Percentiles rank a stretch among this genome's conserved stretches.
These are phyloP conservation scores for Suillus tomentosus DNA, from an alignment of 768 basidiomycete species.

Conservation along the genomic window DNA sequence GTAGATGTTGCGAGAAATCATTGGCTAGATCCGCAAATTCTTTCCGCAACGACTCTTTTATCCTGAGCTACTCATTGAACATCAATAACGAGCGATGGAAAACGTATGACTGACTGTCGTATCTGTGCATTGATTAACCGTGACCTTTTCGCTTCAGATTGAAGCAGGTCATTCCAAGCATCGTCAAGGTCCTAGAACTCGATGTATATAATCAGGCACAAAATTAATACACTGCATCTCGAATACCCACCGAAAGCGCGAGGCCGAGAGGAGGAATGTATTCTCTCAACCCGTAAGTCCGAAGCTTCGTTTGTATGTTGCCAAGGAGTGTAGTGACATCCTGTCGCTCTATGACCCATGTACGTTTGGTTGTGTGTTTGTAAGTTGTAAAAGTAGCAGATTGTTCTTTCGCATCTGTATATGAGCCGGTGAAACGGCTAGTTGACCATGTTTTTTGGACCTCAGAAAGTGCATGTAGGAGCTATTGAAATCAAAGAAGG, in stretches of 20 bases:
- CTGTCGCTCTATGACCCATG: conserved; percentile 88
- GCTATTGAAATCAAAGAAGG: conserved; percentile 36
- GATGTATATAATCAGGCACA: conserved; percentile 18
- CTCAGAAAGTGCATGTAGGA: conserved; percentile 65
- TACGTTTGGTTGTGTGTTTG: conserved; percentile 83
- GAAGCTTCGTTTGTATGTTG: conserved; percentile 92
- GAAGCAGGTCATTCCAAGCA: conserved; percentile 73
- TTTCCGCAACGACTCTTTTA: conserved; percentile 79
- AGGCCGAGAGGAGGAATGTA: conserved; percentile 81
- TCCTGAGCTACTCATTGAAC: conserved; percentile 45
- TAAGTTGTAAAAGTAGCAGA: conserved; percentile 73
- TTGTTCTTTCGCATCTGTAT: conserved; percentile 78
- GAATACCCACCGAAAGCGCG: conserved; percentile 49
- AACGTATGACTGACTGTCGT: conserved; percentile 62
- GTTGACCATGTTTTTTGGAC: conserved; percentile 73
- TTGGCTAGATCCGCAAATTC: conserved; percentile 79
- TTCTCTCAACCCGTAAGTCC: conserved; percentile 84
- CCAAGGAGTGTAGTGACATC: conserved; percentile 86
- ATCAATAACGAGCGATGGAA: not conserved
- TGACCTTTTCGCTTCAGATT: conserved; percentile 75
- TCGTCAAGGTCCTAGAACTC: conserved; percentile 63
- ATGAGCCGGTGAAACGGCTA: conserved; percentile 68
- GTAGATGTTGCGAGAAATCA: conserved; percentile 69
- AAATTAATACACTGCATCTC: not conserved
- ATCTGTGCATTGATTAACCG: conserved; percentile 88